Evolutionary conservation across 352 stramenopile genomes (phyloP).

Genomic region (Globisporangium radiosum): DNA sequence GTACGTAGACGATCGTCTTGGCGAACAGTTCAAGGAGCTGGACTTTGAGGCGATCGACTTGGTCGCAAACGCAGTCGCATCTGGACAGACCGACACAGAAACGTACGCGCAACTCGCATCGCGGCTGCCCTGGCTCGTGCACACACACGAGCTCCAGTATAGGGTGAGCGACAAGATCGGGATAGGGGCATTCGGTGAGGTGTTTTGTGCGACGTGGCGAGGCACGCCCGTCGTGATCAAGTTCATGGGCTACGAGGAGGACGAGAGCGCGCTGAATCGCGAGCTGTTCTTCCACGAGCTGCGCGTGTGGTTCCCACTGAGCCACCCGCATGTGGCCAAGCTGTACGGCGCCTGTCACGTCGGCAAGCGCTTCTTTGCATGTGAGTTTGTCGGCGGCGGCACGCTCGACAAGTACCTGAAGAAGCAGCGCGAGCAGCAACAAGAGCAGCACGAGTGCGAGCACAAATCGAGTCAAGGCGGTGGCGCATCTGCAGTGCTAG

Average conservation of each 20-base stretch:
- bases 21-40: neutral
- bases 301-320: slow-evolving; percentile 4
- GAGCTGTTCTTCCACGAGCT: slow-evolving; percentile 3
- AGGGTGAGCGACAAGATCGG: slow-evolving; percentile 1
- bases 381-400: slow-evolving; percentile 1
- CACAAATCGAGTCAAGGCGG: neutral
- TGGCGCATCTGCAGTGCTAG: neutral
- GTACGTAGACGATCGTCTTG: neutral
- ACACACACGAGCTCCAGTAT: neutral
- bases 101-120: neutral
- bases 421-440: neutral
- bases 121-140: slow-evolving; percentile 4
- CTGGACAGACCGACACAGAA: neutral
- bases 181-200: neutral
- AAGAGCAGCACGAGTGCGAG: neutral
- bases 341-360: slow-evolving; percentile 6
- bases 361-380: slow-evolving; percentile 10
- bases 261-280: neutral
- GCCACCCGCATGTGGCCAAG: slow-evolving; percentile 1
- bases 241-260: slow-evolving; percentile 3
- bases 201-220: slow-evolving; percentile 3
- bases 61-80: neutral
- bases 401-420: neutral
- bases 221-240: slow-evolving; percentile 13
- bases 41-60: neutral